These are phyloP conservation scores for Williopsis jadinii DNA, from an alignment of 1,139 yeast species.

Conservation along the genomic window DNA sequence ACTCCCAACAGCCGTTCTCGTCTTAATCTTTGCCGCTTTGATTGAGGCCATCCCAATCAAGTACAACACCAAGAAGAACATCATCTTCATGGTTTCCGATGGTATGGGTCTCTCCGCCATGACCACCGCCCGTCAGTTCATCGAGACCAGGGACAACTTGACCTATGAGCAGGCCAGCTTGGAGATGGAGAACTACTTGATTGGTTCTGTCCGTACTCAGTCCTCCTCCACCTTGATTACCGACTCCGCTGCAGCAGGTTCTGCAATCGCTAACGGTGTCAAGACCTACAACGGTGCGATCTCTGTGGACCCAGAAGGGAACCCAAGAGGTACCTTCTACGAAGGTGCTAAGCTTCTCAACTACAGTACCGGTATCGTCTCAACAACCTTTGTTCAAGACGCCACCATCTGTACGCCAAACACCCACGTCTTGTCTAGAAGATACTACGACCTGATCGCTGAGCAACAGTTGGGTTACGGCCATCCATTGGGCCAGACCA, in stretches of 20 bases:
- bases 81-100: constrained; percentile 21
- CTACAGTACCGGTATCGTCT: constrained; percentile 21
- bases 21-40: constrained; percentile 15
- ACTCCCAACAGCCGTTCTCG: constrained; percentile 16
- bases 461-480: constrained; percentile 20
- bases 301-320: constrained; percentile 18
- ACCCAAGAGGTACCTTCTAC: constrained; percentile 21
- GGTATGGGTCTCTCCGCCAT: constrained; percentile 20
- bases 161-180: constrained; percentile 15
- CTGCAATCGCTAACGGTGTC: constrained; percentile 17
- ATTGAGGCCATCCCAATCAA: constrained; percentile 18
- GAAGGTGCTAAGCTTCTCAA: constrained; percentile 20
- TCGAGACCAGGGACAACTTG: constrained; percentile 13
- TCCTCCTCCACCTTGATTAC: constrained; percentile 18
- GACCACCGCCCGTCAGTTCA: constrained; percentile 19
- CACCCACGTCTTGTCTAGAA: constrained; percentile 17
- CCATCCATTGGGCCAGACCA: constrained; percentile 21
- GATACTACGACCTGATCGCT: constrained; percentile 17
- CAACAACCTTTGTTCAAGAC: constrained; percentile 22
- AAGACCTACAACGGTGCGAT: constrained; percentile 23
- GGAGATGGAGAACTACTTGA: constrained; percentile 18
- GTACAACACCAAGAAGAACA: constrained; percentile 19
- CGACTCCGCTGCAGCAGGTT: constrained; percentile 23
- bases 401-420: constrained; percentile 23
- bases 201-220: constrained; percentile 22